Evolutionary conservation across 345 rosid species (phyloP).

Genomic region (Geranium brycei): DNA sequence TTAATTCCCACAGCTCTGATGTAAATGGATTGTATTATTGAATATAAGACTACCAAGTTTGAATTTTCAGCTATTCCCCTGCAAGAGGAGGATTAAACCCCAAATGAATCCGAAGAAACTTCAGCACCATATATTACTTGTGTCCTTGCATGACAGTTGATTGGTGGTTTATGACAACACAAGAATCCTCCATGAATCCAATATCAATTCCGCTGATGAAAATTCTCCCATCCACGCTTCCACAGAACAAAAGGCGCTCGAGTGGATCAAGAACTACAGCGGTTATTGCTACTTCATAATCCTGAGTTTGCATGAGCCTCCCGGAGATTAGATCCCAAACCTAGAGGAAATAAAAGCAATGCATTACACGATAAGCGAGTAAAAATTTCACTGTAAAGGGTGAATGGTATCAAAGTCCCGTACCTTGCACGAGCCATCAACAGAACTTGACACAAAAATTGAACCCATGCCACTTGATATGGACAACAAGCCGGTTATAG

Average conservation of each 20-base stretch:
- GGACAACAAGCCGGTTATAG: conserved; percentile 29
- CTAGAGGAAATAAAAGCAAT: conserved; percentile 12
- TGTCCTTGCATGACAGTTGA: conserved; percentile 32
- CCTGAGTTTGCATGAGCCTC: conserved; percentile 25
- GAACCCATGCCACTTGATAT: conserved; percentile 15
- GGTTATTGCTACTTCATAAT: conserved; percentile 26
- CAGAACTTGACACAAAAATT: conserved; percentile 34
- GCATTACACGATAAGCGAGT: neutral
- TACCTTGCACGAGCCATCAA: conserved; percentile 43
- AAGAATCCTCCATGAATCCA: conserved; percentile 23
- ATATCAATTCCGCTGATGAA: conserved; percentile 17
- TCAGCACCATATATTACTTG: conserved; percentile 41
- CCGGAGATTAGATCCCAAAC: conserved; percentile 40
- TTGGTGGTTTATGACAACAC: conserved; percentile 16
- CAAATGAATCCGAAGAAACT: conserved; percentile 12
- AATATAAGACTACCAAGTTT: neutral
- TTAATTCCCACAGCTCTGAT: no score
- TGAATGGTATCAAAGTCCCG: neutral
- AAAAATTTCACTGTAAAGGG: neutral
- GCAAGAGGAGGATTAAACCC: neutral
- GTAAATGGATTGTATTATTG: neutral
- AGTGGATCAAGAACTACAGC: conserved; percentile 26
- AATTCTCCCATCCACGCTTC: conserved; percentile 37
- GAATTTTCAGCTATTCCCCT: neutral
- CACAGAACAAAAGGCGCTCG: conserved; percentile 26